Evolutionary conservation across 2,329 filamentous ascomycete species (phyloP).

Genomic region (Xylaria sp.): DNA sequence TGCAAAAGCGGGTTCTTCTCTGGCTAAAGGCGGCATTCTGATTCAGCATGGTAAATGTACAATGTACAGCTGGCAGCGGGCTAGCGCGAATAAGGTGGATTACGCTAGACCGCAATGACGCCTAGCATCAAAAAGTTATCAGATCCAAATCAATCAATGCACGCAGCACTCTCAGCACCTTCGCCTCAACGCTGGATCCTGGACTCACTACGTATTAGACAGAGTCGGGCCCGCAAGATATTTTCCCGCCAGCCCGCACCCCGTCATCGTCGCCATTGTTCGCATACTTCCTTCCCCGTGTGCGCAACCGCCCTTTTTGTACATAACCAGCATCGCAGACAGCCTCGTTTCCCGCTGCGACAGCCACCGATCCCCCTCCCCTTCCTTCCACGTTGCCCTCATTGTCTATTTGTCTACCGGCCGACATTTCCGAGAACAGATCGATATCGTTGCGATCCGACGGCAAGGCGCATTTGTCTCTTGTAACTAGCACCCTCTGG

Average conservation of each 20-base stretch:
- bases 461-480: conserved; percentile 2
- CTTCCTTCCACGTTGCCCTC: background rate
- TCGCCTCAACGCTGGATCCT: conserved; percentile 13
- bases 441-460: background rate
- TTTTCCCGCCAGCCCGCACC: conserved; percentile 40
- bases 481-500: background rate
- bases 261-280: conserved; percentile 22
- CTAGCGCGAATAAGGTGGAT: conserved; percentile 10
- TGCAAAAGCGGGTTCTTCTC: too few species aligned
- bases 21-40: too few species aligned
- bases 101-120: conserved; percentile 23
- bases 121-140: conserved; percentile 38
- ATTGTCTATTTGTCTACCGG: background rate
- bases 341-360: conserved; percentile 4
- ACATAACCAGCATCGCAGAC: background rate
- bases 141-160: conserved; percentile 36
- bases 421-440: background rate
- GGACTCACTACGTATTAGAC: conserved; percentile 16
- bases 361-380: background rate
- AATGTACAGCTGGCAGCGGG: background rate
- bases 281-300: background rate
- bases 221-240: conserved; percentile 32
- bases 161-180: conserved; percentile 24
- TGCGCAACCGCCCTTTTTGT: conserved; percentile 2
- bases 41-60: too few species aligned